Conservation (phyloP, 495 filamentous ascomycete genomes). For the Hyphodiscus hymeniophilus region DNA sequence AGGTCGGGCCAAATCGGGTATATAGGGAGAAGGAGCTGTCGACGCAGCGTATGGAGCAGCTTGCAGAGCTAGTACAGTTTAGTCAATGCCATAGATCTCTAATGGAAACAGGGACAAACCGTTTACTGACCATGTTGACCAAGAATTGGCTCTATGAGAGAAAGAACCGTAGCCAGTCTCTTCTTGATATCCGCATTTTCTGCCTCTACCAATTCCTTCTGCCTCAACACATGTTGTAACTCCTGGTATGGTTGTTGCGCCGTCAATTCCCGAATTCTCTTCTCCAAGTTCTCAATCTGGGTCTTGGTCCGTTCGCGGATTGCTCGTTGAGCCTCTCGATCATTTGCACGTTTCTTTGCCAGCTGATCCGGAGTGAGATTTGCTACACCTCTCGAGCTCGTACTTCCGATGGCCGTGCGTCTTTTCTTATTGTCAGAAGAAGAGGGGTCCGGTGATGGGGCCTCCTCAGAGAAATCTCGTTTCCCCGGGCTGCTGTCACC, state of each 20-base stretch:
- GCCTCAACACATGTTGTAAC: conserved; percentile 57
- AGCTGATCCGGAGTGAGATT: conserved; percentile 66
- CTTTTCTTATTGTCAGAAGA: conserved; percentile 14
- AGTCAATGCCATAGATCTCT: background rate
- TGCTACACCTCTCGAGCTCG: conserved; percentile 45
- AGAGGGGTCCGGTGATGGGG: background rate
- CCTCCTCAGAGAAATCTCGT: conserved; percentile 7
- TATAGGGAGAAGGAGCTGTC: background rate
- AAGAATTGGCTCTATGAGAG: conserved; percentile 57
- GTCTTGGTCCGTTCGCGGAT: conserved; percentile 82
- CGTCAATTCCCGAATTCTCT: conserved; percentile 60
- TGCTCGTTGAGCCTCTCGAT: conserved; percentile 80
- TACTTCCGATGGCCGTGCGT: conserved; percentile 24
- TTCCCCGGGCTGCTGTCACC: conserved; percentile 10
- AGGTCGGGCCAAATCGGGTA: conserved; percentile 10
- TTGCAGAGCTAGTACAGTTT: conserved; percentile 14
- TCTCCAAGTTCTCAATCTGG: conserved; percentile 72
- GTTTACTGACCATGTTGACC: conserved; percentile 23
- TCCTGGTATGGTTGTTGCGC: conserved; percentile 73
- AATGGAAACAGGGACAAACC: conserved; percentile 1
- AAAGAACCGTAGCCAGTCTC: conserved; percentile 49
- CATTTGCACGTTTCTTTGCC: conserved; percentile 78
- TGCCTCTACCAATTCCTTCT: conserved; percentile 60
- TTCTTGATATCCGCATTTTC: conserved; percentile 65
- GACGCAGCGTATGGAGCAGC: conserved; percentile 10